Evolutionary conservation across 495 filamentous ascomycete genomes (phyloP), one percentile per base, ranked within the genome.

Genomic region (Penicillium egyptiacum): DNA sequence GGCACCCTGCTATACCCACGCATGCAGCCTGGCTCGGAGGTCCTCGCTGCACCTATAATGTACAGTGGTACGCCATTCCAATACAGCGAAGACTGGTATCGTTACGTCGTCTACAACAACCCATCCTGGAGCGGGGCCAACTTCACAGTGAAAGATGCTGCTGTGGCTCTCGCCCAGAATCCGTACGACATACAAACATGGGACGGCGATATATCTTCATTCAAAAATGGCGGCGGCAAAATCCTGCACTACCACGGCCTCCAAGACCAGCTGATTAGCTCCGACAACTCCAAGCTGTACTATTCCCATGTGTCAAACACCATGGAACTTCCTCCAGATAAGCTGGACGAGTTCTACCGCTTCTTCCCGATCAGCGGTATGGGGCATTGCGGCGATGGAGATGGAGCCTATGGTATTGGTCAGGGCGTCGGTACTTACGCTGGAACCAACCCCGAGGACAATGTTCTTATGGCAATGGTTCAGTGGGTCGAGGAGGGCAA

Each of bases 351-450:
- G 2, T 86, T 85, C 63, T 81, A 84, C 45, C 78, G 84, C 48
- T 83, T 80, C 66, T 88, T 86, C 70, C 72, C 75, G 2, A 80
- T 86, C 57, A 76, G 77, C 30, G 85, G 84, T 0, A 82, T 84
- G 76, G 68, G 64, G 23, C 83, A 84, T 59, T 84, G 79, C 59
- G 64, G 59, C 16, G 66, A 62, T 11, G 83, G 82, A 8, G 73
- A 77, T n/a, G 83, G 84, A 0, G 83, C 80, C 0, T 76, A 74
- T 63, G 73, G 74, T 19, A 79, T 86, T 53, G 81, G 83, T 0
- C 79, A 84, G 61, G 69, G 65, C 3, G 55, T 61, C 1, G 26
- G 19, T 3, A 67, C 69, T 0, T 70, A 70, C 14, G 67, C 62
- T 23, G 67, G 69, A 2, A 65, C 40, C 11, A 59, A 75, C 12